Conservation (phyloP, 306 rosid species). For the Parietaria judaica region DNA sequence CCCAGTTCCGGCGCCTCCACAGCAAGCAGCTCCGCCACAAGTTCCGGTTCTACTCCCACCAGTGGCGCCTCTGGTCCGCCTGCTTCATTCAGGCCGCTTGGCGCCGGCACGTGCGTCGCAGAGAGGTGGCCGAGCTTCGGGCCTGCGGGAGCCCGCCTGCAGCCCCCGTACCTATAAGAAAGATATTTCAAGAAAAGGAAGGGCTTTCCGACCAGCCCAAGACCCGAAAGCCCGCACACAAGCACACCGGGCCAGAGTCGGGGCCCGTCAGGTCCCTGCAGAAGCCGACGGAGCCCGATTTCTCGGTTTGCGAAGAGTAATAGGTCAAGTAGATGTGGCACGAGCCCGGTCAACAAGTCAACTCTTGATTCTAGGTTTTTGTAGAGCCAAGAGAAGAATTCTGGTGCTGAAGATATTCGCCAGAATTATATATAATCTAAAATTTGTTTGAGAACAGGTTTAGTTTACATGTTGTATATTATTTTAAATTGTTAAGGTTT, state of each 20-base stretch:
- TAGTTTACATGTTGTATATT: too few relatives aligned
- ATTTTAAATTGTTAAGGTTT: too few relatives aligned
- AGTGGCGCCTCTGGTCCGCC: conserved; percentile 89
- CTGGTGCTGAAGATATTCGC: too few relatives aligned
- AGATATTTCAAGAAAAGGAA: too few relatives aligned
- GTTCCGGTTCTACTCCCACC: conserved; percentile 80
- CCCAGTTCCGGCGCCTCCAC: conserved; percentile 72
- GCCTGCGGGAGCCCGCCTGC: conserved; percentile 29
- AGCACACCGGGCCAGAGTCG: conserved; percentile 36
- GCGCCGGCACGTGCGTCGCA: conserved; percentile 60
- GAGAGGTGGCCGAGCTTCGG: conserved; percentile 40
- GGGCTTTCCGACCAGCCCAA: background rate
- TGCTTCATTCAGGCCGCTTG: conserved; percentile 85
- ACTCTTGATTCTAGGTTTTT: background rate
- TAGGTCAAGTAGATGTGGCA: background rate
- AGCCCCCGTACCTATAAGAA: background rate
- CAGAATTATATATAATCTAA: too few relatives aligned
- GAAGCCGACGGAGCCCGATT: conserved; percentile 80
- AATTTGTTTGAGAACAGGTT: too few relatives aligned
- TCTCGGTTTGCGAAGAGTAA: conserved; percentile 39
- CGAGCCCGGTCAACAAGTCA: too few relatives aligned
- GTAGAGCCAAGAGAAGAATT: too few relatives aligned
- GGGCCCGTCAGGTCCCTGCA: conserved; percentile 47
- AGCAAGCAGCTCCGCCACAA: conserved; percentile 76
- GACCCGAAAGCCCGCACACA: conserved; percentile 27